Percentiles rank a stretch among this genome's conserved stretches.
These are phyloP conservation scores for Gypsophila paniculata DNA, from an alignment of 179 eudicot genomes.

Conservation along the genomic window DNA sequence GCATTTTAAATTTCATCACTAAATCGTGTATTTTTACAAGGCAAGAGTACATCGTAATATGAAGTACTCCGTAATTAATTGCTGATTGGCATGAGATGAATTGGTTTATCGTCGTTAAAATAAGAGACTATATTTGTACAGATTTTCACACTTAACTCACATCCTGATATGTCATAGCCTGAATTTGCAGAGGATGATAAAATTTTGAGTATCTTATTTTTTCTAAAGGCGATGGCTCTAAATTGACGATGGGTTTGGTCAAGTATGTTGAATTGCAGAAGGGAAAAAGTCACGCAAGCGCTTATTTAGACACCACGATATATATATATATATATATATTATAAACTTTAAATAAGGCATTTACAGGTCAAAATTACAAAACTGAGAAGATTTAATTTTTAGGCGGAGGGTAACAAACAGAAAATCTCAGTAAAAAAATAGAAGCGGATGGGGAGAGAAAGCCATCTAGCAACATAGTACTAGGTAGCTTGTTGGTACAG, in stretches of 20 bases:
- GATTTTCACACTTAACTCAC: too few species aligned
- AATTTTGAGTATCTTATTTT: background rate
- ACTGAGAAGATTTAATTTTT: constrained; percentile 2
- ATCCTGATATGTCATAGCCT: background rate
- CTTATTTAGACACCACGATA: background rate
- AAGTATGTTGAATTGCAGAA: background rate
- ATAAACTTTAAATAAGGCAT: constrained; percentile 14
- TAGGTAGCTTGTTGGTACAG: constrained; percentile 3
- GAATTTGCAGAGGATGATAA: background rate
- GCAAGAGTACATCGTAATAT: background rate
- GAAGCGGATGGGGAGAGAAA: background rate
- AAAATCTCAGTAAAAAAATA: background rate
- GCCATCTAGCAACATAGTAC: constrained; percentile 13
- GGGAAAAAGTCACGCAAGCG: background rate
- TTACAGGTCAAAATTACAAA: constrained; percentile 25
- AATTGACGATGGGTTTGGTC: background rate
- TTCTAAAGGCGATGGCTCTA: background rate
- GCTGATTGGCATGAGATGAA: background rate
- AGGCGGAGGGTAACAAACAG: background rate
- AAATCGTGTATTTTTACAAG: background rate
- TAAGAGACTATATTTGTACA: background rate
- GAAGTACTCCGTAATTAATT: too few species aligned
- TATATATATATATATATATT: too few species aligned
- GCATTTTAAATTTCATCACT: background rate
- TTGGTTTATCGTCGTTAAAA: background rate